A percentile compares a stretch with the other conserved stretches of the same genome.
These are phyloP conservation scores for Rhodotorula diobovata DNA, from an alignment of 768 basidiomycete species.

Conservation along the genomic window DNA sequence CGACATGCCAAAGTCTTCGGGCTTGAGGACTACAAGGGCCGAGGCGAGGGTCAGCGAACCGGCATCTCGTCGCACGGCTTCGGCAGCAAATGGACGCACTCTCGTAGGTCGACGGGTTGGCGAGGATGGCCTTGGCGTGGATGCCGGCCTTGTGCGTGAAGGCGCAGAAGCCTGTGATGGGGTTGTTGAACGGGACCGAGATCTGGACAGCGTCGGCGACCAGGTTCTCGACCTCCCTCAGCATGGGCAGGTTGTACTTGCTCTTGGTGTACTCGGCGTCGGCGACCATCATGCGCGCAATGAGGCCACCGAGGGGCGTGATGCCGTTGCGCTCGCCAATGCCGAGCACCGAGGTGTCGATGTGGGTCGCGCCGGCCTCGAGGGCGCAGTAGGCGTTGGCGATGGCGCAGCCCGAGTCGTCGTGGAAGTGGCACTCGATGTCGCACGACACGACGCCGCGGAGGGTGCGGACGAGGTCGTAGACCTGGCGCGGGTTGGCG, in stretches of 20 bases:
- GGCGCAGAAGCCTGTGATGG: constrained; percentile 88
- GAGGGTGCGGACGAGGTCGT: constrained; percentile 92
- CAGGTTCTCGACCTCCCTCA: constrained; percentile 96
- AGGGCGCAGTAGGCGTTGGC: constrained; percentile 97
- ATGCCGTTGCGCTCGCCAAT: constrained; percentile 99
- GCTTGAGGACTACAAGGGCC: constrained; percentile 54
- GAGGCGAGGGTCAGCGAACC: background rate
- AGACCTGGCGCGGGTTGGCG: constrained; percentile 96
- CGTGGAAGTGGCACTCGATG: constrained; percentile 96
- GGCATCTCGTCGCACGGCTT: fast-evolving
- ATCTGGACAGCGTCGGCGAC: constrained; percentile 99
- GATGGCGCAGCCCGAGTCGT: constrained; percentile 85
- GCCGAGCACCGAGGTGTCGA: constrained; percentile 96
- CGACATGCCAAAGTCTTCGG: constrained; percentile 95
- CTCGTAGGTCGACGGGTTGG: constrained; percentile 98
- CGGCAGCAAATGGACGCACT: constrained; percentile 44
- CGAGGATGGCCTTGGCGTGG: constrained; percentile 98
- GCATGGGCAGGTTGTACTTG: constrained; percentile 97
- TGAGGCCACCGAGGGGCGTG: constrained; percentile 91
- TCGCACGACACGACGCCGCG: constrained; percentile 95
- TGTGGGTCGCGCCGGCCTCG: constrained; percentile 97
- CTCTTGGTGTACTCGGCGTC: constrained; percentile 98
- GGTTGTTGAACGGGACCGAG: constrained; percentile 92
- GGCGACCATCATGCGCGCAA: constrained; percentile 93
- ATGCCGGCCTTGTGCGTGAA: constrained; percentile 99